A percentile compares a stretch with the other conserved stretches of the same genome.
These are phyloP conservation scores for Pseudozyma pruni DNA, from an alignment of 1,284 basidiomycete species.

Conservation along the genomic window DNA sequence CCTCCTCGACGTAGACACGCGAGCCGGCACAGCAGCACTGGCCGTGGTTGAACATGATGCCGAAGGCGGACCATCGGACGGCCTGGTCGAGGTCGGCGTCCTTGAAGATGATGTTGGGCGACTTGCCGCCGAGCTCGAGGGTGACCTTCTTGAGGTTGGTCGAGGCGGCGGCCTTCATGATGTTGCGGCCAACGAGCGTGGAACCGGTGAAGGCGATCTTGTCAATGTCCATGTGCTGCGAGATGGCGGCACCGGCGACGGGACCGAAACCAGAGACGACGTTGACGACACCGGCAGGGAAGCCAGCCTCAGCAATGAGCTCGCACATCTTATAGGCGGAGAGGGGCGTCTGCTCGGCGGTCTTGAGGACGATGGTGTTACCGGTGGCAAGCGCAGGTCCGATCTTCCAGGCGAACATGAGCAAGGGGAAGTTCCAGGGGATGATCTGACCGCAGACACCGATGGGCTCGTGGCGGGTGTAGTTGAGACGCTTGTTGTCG, in stretches of 20 bases:
- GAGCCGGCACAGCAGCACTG: conserved; percentile 76
- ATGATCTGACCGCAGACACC: conserved; percentile 76
- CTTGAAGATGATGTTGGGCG: conserved; percentile 83
- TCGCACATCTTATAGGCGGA: conserved; percentile 78
- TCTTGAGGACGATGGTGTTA: conserved; percentile 71
- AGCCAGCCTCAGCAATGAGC: conserved; percentile 80
- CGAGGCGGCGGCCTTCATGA: conserved; percentile 84
- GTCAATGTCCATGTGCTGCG: conserved; percentile 75
- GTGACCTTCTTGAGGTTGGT: conserved; percentile 87
- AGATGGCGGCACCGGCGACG: conserved; percentile 78
- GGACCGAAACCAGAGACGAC: conserved; percentile 83
- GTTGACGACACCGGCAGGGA: conserved; percentile 78
- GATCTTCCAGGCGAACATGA: conserved; percentile 72
- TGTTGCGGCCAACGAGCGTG: conserved; percentile 76
- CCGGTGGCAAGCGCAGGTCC: conserved; percentile 69
- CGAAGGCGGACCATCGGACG: conserved; percentile 77
- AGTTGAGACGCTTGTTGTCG: conserved; percentile 75
- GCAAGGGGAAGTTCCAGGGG: conserved; percentile 77
- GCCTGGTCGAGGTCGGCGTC: conserved; percentile 70
- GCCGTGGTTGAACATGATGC: conserved; percentile 77
- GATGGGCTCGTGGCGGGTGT: conserved; percentile 88
- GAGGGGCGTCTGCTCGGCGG: conserved; percentile 80
- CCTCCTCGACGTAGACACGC: conserved; percentile 78
- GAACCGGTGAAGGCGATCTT: conserved; percentile 75
- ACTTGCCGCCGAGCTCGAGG: conserved; percentile 83